Conservation (phyloP, 78 protist species). For the Chrysochromulina parva region DNA sequence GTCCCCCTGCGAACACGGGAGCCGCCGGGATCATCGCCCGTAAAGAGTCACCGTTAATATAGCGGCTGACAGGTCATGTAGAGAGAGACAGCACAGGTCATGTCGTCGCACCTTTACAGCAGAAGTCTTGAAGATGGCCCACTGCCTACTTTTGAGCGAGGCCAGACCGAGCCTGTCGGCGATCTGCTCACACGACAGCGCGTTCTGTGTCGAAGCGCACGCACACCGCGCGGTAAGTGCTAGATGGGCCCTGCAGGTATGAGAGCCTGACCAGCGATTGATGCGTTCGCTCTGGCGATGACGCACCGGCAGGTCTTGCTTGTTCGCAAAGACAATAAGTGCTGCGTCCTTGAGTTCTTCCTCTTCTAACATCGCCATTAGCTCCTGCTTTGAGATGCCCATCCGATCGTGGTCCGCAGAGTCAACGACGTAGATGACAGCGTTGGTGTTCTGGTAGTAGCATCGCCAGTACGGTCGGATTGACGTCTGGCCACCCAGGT, state of each 20-base stretch:
- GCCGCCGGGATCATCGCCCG: background rate
- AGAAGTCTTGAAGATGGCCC: constrained; percentile 81
- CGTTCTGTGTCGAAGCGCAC: no score
- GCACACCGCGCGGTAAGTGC: background rate
- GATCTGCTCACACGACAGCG: background rate
- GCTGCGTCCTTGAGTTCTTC: constrained; percentile 77
- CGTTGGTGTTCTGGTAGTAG: constrained; percentile 94
- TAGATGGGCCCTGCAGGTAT: background rate
- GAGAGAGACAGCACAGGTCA: no score
- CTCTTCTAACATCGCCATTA: constrained; percentile 79
- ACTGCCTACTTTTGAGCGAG: constrained; percentile 67
- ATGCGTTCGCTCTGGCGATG: constrained; percentile 39
- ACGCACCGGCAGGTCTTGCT: constrained; percentile 84
- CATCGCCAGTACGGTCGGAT: constrained; percentile 97
- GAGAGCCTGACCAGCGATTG: background rate
- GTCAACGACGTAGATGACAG: constrained; percentile 94
- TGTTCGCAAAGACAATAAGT: constrained; percentile 91
- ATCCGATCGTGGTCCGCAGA: constrained; percentile 72
- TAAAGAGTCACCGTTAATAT: background rate
- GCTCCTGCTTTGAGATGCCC: constrained; percentile 81
- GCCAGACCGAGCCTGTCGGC: constrained; percentile 66
- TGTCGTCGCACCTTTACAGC: constrained; percentile 25
- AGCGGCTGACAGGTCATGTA: background rate
- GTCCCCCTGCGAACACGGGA: background rate
- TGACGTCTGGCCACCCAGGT: constrained; percentile 52